phyloP scores from a whole-genome alignment of 495 filamentous ascomycete genomes.

The Talaromyces thailandensis region DNA sequence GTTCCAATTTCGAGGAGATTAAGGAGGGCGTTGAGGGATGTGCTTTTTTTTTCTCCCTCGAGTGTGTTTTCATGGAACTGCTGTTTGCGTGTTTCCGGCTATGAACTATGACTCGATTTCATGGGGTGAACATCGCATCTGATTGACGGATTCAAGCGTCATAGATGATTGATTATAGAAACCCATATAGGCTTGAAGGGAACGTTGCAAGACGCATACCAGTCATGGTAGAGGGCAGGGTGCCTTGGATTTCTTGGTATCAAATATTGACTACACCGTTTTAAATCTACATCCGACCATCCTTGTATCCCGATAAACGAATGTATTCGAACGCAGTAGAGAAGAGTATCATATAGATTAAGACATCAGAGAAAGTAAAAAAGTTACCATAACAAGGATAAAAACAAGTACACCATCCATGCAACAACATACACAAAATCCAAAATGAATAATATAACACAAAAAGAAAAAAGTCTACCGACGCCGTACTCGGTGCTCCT shows the following conservation, averaged over 20 bases:
- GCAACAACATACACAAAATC: background rate
- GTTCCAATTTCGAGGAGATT: background rate
- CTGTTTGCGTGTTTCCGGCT: background rate
- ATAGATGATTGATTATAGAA: too few species aligned
- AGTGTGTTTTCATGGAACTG: background rate
- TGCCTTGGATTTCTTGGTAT: too few species aligned
- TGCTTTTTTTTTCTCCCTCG: background rate
- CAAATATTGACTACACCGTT: too few species aligned
- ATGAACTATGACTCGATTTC: background rate
- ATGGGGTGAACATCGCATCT: background rate
- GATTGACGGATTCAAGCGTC: background rate
- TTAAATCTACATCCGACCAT: too few species aligned
- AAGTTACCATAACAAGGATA: background rate
- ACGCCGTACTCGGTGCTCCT: constrained; percentile 49
- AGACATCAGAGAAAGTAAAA: background rate
- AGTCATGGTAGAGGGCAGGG: too few species aligned
- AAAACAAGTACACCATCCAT: background rate
- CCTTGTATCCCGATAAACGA: background rate
- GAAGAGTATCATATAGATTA: background rate
- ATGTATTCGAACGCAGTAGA: background rate
- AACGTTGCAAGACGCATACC: too few species aligned
- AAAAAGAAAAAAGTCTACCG: constrained; percentile 13
- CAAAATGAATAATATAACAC: background rate
- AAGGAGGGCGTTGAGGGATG: background rate
- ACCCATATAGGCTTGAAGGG: too few species aligned